Conservation (phyloP, 306 rosid genomes). For the Dryas drummondii region DNA sequence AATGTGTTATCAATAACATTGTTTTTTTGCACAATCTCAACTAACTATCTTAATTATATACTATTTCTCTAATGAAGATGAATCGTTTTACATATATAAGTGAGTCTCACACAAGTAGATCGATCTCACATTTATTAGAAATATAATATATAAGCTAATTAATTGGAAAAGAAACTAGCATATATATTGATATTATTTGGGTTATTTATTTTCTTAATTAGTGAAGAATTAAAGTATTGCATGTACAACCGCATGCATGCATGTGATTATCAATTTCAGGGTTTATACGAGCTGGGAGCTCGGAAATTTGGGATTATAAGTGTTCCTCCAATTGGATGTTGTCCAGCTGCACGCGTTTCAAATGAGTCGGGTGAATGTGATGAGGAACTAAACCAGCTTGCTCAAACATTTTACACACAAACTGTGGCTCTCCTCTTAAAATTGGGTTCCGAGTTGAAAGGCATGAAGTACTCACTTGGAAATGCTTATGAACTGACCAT, state of each 20-base stretch:
- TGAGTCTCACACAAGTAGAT: too few relatives aligned
- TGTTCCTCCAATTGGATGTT: slow-evolving; percentile 48
- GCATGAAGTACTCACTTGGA: slow-evolving; percentile 14
- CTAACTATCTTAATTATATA: too few relatives aligned
- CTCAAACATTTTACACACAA: background rate
- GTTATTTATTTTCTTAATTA: too few relatives aligned
- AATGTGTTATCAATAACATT: too few relatives aligned
- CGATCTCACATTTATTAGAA: too few relatives aligned
- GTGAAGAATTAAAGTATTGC: too few relatives aligned
- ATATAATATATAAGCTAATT: too few relatives aligned
- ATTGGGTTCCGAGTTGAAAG: background rate
- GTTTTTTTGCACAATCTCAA: too few relatives aligned
- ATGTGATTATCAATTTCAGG: slow-evolving; percentile 25
- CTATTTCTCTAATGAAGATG: too few relatives aligned
- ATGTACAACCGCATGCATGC: background rate
- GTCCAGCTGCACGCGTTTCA: slow-evolving; percentile 27
- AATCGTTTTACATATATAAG: too few relatives aligned
- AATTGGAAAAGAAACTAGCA: too few relatives aligned
- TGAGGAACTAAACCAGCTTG: slow-evolving; percentile 33
- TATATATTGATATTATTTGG: too few relatives aligned
- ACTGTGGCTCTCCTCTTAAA: background rate
- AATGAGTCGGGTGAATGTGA: slow-evolving; percentile 24
- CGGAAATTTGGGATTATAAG: slow-evolving; percentile 49
- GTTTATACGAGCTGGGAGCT: slow-evolving; percentile 43
- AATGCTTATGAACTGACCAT: slow-evolving; percentile 14